A percentile compares a stretch with the other conserved stretches of the same genome.
These are phyloP conservation scores for Diphasiastrum complanatum DNA, from an alignment of 83 land plant genomes.

Conservation along the genomic window DNA sequence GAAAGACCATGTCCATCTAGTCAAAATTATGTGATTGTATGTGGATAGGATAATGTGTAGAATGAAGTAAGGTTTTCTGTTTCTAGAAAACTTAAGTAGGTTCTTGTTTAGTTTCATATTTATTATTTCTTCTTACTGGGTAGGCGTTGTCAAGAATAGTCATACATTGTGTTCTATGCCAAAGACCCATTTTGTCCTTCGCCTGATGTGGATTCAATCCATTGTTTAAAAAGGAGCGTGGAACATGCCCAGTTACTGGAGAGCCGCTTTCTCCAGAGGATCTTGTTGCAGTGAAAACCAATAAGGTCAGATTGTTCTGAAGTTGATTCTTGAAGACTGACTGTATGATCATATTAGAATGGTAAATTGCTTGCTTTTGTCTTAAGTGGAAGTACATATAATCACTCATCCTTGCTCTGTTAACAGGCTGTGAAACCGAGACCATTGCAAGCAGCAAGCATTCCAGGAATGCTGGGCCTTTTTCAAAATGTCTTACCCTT, in stretches of 20 bases:
- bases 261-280: conserved; percentile 75
- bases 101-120: too few relatives aligned
- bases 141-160: not conserved
- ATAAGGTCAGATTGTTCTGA: conserved; percentile 49
- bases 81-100: too few relatives aligned
- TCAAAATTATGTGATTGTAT: too few relatives aligned
- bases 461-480: conserved; percentile 96
- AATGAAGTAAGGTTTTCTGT: too few relatives aligned
- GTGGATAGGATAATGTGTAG: too few relatives aligned
- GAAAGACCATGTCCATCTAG: too few relatives aligned
- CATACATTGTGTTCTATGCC: not conserved
- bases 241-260: conserved; percentile 84
- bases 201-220: too few relatives aligned
- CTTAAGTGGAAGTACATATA: not conserved
- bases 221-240: too few relatives aligned
- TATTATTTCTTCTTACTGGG: too few relatives aligned
- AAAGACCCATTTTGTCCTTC: too few relatives aligned
- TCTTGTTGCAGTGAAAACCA: conserved; percentile 68
- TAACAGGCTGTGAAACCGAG: conserved; percentile 92
- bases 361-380: not conserved
- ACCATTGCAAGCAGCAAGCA: conserved; percentile 86
- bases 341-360: not conserved
- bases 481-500: conserved; percentile 99
- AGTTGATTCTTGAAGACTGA: not conserved
- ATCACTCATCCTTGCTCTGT: not conserved